Base-by-base conservation (phyloP, 2,329 filamentous ascomycete species). In the Pyrenophora seminiperda region DNA sequence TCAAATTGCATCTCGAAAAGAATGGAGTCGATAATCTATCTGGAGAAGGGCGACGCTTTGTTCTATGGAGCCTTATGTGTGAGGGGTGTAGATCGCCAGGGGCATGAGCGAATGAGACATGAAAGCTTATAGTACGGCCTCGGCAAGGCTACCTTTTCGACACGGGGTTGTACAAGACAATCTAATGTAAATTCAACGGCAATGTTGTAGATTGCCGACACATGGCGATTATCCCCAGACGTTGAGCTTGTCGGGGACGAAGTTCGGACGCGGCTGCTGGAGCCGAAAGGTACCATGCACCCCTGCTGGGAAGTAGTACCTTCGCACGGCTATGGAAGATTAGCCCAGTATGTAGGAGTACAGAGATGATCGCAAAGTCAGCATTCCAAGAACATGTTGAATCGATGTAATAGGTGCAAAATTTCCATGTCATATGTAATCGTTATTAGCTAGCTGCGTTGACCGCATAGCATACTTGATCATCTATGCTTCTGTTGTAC, bases 401-500 rank as follows among this genome's bases (percentile, higher is more conserved):
- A 34, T n/a, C 15, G 10, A 18, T 34, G 11, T 17, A 18, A 10
- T 10, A n/a, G 22, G 15, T 29, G n/a, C n/a, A 13, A 15, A 17
- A 27, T 32, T 33, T 33, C 32, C 29, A 37, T 43, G 18, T 57
- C 57, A 53, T 53, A n/a, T 40, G 32, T 51, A 38, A 34, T 62
- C 58, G 50, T 59, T 53, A 57, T 37, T 42, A 50, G 54, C 53
- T 56, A 57, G 55, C 41, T 37, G 32, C 45, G n/a, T 53, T 58
- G 50, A 48, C 47, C 50, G 44, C 41, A 11, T 20, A 40, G 27
- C 39, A 52, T 51, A 53, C 41, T 48, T 48, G 49, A 48, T 50
- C 53, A 33, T 68, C 63, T 67, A 68, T 66, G 66, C 55, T 63
- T 56, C 27, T 67, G 66, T 66, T 58, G 54, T 69, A 71, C 68